These are phyloP conservation scores for Strigomonas oncopelti DNA, from an alignment of 208 protist genomes.

Conservation along the genomic window DNA sequence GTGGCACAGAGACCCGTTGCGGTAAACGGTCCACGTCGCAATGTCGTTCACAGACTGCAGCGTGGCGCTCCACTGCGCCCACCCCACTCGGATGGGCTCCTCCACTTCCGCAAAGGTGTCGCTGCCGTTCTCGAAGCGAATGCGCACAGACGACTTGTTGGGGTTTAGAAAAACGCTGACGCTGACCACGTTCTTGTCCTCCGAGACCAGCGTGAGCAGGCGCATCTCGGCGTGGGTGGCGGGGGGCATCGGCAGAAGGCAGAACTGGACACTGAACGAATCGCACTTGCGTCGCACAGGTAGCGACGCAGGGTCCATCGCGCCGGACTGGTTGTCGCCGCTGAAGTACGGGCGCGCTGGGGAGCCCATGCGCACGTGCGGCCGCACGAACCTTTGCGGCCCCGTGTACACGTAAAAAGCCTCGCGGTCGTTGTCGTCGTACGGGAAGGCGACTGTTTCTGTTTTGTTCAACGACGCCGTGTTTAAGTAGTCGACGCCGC, in stretches of 20 bases:
- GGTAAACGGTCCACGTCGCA: conserved; percentile 69
- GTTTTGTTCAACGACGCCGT: not conserved
- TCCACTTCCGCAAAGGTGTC: conserved; percentile 62
- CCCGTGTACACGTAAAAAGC: conserved; percentile 18
- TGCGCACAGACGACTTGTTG: conserved; percentile 32
- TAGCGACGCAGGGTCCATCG: conserved; percentile 30
- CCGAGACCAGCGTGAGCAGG: conserved; percentile 33
- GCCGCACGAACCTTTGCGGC: not conserved
- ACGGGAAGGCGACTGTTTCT: not conserved
- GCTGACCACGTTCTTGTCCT: conserved; percentile 53
- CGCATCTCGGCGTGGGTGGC: conserved; percentile 19
- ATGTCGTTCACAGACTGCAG: conserved; percentile 51
- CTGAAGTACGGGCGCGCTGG: conserved; percentile 22
- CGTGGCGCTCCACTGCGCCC: conserved; percentile 76
- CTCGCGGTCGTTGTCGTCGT: not conserved
- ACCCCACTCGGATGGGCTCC: conserved; percentile 49
- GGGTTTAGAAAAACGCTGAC: conserved; percentile 44
- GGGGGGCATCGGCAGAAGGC: conserved; percentile 33
- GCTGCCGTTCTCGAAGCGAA: conserved; percentile 64
- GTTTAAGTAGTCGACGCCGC: not conserved
- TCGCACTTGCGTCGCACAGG: conserved; percentile 50
- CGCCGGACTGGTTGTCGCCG: conserved; percentile 34
- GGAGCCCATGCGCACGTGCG: conserved; percentile 6
- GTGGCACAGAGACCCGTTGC: conserved; percentile 54
- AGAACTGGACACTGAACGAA: conserved; percentile 79